These are phyloP conservation scores for Adansonia gregorii DNA, from an alignment of 441 rosid species.

Conservation along the genomic window DNA sequence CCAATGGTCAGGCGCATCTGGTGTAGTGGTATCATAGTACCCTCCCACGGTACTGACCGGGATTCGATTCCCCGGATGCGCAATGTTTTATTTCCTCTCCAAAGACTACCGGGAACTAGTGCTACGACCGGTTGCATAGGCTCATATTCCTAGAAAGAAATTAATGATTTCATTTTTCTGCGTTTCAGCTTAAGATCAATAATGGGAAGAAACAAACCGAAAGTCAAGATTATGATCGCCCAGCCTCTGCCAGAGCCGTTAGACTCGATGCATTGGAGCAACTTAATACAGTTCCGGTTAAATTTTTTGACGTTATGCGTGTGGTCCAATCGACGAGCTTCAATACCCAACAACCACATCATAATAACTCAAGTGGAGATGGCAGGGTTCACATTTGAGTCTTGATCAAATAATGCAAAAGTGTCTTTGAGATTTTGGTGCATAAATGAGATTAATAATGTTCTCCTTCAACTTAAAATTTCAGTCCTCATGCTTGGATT, in stretches of 20 bases:
- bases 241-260: constrained; percentile 41
- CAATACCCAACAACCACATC: neutral
- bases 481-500: neutral
- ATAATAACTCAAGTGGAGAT: neutral
- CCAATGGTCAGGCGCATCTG: constrained; percentile 54
- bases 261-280: neutral
- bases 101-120: too few relatives aligned
- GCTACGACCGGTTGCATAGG: too few relatives aligned
- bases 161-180: constrained; percentile 39
- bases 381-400: constrained; percentile 16
- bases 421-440: constrained; percentile 6
- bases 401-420: neutral
- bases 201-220: constrained; percentile 56
- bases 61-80: constrained; percentile 7
- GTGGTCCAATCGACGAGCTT: neutral
- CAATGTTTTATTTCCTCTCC: neutral
- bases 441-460: neutral
- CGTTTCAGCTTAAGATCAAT: constrained; percentile 62
- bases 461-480: neutral
- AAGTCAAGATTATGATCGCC: constrained; percentile 54
- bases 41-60: constrained; percentile 68
- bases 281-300: neutral
- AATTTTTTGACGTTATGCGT: neutral
- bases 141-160: constrained; percentile 38
- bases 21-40: constrained; percentile 92